Percentiles rank a stretch among this genome's conserved stretches.
These are phyloP conservation scores for Alternaria infectoria DNA, from an alignment of 2,329 filamentous ascomycete species.

Conservation along the genomic window DNA sequence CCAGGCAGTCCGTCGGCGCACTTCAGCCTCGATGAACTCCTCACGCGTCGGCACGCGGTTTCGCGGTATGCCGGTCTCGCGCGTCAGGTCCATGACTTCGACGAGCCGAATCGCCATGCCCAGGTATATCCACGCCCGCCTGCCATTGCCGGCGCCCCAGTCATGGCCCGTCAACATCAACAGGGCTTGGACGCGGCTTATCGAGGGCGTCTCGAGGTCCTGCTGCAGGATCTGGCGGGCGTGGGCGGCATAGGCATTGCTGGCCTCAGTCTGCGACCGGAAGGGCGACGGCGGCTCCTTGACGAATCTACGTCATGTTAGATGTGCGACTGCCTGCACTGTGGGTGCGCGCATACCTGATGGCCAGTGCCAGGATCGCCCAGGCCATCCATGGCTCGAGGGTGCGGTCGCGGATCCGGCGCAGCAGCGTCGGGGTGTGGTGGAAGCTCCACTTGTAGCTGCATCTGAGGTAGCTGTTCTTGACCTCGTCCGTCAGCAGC, in stretches of 20 bases:
- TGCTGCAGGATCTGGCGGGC: constrained; percentile 50
- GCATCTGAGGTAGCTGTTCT: constrained; percentile 50
- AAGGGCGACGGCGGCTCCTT: constrained; percentile 46
- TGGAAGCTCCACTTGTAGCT: constrained; percentile 53
- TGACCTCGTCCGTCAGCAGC: constrained; percentile 51
- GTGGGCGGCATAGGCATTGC: constrained; percentile 51
- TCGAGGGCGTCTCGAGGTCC: constrained; percentile 48
- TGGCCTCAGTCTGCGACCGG: constrained; percentile 47
- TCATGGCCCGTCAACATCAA: constrained; percentile 55
- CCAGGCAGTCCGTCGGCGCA: constrained; percentile 50
- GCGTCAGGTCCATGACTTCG: constrained; percentile 50
- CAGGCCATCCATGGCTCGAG: constrained; percentile 50
- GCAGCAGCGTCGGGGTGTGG: constrained; percentile 49
- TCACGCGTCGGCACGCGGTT: constrained; percentile 44
- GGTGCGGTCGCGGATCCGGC: constrained; percentile 46
- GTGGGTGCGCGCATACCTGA: constrained; percentile 34
- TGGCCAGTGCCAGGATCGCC: constrained; percentile 51
- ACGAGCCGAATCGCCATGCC: constrained; percentile 51
- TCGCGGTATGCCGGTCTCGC: constrained; percentile 41
- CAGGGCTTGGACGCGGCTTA: constrained; percentile 49
- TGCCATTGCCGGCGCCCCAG: constrained; percentile 54
- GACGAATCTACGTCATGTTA: constrained; percentile 39
- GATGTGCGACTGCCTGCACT: not conserved
- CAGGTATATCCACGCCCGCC: constrained; percentile 50
- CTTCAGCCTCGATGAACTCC: constrained; percentile 51